Evolutionary conservation across 805 yeast genomes (phyloP).

Genomic region (Tetrapisispora pingtungensis): DNA sequence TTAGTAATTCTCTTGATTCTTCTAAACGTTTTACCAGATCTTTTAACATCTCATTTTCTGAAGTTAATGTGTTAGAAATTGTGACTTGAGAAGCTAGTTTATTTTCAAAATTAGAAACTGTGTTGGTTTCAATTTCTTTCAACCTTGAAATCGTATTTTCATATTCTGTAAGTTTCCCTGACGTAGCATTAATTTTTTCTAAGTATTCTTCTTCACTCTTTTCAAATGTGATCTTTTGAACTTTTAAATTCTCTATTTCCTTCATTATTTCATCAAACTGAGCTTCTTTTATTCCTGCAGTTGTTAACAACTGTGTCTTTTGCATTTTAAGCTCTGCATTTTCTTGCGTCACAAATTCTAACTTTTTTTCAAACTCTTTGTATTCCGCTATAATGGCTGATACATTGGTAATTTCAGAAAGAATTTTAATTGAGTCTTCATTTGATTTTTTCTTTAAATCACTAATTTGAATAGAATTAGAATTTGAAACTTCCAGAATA

Average conservation of each 20-base stretch:
- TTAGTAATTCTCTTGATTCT: constrained; percentile 10
- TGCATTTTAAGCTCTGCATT: constrained; percentile 16
- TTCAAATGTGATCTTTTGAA: constrained; percentile 6
- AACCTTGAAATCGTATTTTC: constrained; percentile 10
- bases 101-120: constrained; percentile 25
- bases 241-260: constrained; percentile 6
- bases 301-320: constrained; percentile 17
- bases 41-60: constrained; percentile 23
- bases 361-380: constrained; percentile 12
- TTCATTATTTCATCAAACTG: constrained; percentile 15
- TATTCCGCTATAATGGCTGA: constrained; percentile 6
- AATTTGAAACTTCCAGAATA: background rate
- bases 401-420: constrained; percentile 4
- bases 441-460: background rate
- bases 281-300: constrained; percentile 20
- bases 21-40: constrained; percentile 14
- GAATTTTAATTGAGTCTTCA: background rate
- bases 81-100: constrained; percentile 31
- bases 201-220: constrained; percentile 9
- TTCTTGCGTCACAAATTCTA: constrained; percentile 13
- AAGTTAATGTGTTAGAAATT: constrained; percentile 22
- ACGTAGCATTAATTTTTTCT: constrained; percentile 5
- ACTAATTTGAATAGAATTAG: background rate
- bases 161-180: constrained; percentile 5
- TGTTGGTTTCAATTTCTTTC: constrained; percentile 10